Evolutionary conservation across 1,284 basidiomycete genomes (phyloP).

Genomic region (Irpex rosettiformis): DNA sequence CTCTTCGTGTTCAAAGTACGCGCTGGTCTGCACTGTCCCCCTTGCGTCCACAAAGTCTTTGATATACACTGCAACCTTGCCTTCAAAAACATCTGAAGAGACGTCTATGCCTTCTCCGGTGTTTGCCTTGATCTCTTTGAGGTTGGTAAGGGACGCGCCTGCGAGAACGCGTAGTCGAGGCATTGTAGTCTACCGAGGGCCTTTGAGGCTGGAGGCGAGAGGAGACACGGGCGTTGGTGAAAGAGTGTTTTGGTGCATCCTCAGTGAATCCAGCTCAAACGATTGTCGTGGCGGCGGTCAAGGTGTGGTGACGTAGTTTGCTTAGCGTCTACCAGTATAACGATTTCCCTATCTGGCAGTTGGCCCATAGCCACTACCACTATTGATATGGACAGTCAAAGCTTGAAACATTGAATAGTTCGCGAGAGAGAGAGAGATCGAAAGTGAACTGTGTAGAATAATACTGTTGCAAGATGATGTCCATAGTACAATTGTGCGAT

Average conservation of each 20-base stretch:
- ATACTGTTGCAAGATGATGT: not conserved
- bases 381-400: too few species aligned
- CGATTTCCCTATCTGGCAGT: too few species aligned
- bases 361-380: too few species aligned
- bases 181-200: conserved; percentile 27
- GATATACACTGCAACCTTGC: conserved; percentile 66
- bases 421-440: not conserved
- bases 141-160: conserved; percentile 46
- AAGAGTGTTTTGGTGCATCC: not conserved
- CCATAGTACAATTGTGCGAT: not conserved
- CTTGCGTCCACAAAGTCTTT: conserved; percentile 61
- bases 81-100: conserved; percentile 60
- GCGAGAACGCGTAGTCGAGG: conserved; percentile 61
- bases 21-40: conserved; percentile 39
- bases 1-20: conserved; percentile 61
- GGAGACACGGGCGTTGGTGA: not conserved
- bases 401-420: too few species aligned
- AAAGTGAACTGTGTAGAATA: not conserved
- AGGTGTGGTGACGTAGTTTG: not conserved
- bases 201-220: too few species aligned
- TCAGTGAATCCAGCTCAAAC: too few species aligned
- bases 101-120: conserved; percentile 46
- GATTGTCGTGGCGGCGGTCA: not conserved
- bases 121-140: conserved; percentile 63
- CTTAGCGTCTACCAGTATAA: not conserved